phyloP scores from a whole-genome alignment of 495 filamentous ascomycete genomes.

The Cercophora samala region DNA sequence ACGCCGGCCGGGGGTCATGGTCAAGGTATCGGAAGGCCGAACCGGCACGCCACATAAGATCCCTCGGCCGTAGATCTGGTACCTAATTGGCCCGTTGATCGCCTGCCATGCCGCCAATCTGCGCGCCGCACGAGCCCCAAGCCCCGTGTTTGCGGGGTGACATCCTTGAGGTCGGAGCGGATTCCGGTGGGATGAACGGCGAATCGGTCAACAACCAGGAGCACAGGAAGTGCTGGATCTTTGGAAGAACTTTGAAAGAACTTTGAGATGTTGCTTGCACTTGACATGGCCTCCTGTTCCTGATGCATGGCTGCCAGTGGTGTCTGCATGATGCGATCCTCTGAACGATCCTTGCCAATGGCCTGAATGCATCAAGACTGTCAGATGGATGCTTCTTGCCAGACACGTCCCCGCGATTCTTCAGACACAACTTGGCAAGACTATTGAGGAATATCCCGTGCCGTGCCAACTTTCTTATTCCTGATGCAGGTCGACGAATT shows the following conservation, averaged over 20 bases:
- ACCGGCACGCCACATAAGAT: neutral
- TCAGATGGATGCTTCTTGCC: neutral
- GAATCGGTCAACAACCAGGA: too few relatives aligned
- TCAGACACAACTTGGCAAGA: neutral
- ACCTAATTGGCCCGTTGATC: neutral
- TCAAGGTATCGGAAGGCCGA: neutral
- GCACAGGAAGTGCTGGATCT: too few relatives aligned
- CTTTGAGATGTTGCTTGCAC: neutral
- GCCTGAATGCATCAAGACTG: neutral
- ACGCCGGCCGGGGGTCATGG: neutral
- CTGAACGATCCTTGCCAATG: neutral
- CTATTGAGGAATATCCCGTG: neutral
- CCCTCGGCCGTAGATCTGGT: neutral
- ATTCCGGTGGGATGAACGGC: neutral
- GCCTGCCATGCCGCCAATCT: neutral
- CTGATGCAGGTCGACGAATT: neutral
- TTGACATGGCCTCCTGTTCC: neutral
- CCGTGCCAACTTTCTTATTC: neutral
- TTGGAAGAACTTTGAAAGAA: neutral
- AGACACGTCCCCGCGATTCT: neutral
- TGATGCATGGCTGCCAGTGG: neutral
- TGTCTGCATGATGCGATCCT: neutral
- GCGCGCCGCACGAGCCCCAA: neutral
- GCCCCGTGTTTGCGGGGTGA: neutral
- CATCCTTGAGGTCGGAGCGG: neutral